phyloP scores from a whole-genome alignment of 2,329 filamentous ascomycete genomes.

The Aspergillus novoparasiticus region DNA sequence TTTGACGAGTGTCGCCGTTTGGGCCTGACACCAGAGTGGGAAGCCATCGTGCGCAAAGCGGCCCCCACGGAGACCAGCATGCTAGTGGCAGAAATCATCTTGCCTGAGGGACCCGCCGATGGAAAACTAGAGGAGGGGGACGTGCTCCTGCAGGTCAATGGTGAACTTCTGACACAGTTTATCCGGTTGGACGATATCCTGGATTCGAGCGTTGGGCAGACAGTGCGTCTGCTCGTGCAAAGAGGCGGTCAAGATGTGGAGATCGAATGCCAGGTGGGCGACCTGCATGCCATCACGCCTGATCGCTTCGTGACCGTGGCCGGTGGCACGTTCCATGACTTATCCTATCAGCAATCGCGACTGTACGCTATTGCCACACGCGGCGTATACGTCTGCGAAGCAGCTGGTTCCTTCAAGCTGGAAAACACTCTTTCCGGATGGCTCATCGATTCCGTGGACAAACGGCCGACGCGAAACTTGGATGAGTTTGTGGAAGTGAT shows the following conservation, averaged over 20 bases:
- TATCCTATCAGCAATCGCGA: slow-evolving; percentile 97
- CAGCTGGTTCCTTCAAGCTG: slow-evolving; percentile 90
- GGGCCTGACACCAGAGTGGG: slow-evolving; percentile 81
- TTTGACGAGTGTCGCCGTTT: slow-evolving; percentile 95
- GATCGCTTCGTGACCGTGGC: slow-evolving; percentile 94
- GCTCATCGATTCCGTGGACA: slow-evolving; percentile 90
- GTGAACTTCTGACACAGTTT: slow-evolving; percentile 89
- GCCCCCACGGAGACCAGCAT: slow-evolving; percentile 96
- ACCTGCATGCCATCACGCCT: slow-evolving; percentile 92
- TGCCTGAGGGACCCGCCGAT: slow-evolving; percentile 87
- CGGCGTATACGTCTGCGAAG: slow-evolving; percentile 93
- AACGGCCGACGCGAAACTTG: slow-evolving; percentile 85
- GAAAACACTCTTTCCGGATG: slow-evolving; percentile 89
- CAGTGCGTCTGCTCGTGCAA: slow-evolving; percentile 80
- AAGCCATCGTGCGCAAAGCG: slow-evolving; percentile 76
- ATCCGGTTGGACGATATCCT: slow-evolving; percentile 87
- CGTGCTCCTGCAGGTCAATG: slow-evolving; percentile 90
- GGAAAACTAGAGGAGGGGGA: slow-evolving; percentile 91
- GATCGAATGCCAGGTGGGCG: slow-evolving; percentile 80
- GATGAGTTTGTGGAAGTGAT: slow-evolving; percentile 89
- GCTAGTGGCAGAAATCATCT: slow-evolving; percentile 92
- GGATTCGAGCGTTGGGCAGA: slow-evolving; percentile 79
- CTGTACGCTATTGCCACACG: slow-evolving; percentile 90
- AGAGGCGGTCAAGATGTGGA: slow-evolving; percentile 85
- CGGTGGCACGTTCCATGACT: slow-evolving; percentile 89